Evolutionary conservation across 306 rosid genomes (phyloP).

Genomic region (Carpinus fangiana): DNA sequence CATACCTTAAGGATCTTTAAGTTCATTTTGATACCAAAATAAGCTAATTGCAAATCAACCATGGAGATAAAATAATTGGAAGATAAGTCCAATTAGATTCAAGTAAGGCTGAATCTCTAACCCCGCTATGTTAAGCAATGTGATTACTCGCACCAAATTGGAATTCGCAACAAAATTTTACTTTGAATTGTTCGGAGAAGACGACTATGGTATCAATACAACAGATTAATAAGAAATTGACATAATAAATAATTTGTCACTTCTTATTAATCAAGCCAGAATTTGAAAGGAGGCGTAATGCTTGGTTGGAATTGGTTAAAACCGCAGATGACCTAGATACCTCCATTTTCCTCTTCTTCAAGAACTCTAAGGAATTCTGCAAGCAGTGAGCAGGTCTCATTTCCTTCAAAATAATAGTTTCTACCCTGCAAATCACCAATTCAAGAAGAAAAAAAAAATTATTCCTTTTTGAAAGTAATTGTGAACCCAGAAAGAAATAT

Average conservation of each 20-base stretch:
- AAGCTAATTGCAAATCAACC: too few relatives aligned
- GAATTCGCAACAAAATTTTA: background rate
- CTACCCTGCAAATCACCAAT: slow-evolving; percentile 55
- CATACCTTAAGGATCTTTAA: too few relatives aligned
- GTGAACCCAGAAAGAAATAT: background rate
- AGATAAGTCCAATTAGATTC: background rate
- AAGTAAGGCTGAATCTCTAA: background rate
- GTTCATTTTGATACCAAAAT: too few relatives aligned
- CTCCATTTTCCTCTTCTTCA: slow-evolving; percentile 67
- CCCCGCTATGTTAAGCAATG: background rate
- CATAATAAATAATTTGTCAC: slow-evolving; percentile 14
- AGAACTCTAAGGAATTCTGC: slow-evolving; percentile 70
- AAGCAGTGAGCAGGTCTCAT: slow-evolving; percentile 62
- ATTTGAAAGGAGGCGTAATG: slow-evolving; percentile 66
- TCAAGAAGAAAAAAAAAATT: background rate
- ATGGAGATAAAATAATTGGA: too few relatives aligned
- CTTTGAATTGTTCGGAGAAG: background rate
- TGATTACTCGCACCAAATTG: background rate
- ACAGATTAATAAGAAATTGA: background rate
- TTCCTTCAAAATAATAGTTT: slow-evolving; percentile 54
- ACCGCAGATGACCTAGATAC: slow-evolving; percentile 74
- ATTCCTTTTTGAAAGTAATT: background rate
- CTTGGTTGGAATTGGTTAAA: slow-evolving; percentile 77
- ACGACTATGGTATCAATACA: background rate
- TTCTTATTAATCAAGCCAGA: slow-evolving; percentile 59